These are phyloP conservation scores for Aspergillus neoniger DNA, from an alignment of 2,329 filamentous ascomycete genomes.

Conservation along the genomic window DNA sequence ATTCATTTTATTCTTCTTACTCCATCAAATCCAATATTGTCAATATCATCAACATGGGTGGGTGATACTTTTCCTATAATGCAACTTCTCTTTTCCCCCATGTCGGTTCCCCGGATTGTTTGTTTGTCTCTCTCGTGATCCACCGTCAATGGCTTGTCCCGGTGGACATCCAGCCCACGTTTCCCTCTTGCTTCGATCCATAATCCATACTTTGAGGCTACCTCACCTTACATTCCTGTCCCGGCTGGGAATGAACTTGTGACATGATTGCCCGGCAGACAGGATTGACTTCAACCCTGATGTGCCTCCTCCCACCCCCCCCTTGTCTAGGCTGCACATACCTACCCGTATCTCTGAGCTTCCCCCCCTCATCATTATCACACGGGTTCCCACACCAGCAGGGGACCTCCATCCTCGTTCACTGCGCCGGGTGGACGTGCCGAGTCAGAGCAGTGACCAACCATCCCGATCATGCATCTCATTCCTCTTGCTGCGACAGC, in stretches of 20 bases:
- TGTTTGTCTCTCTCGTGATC: conserved; percentile 10
- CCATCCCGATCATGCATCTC: background rate
- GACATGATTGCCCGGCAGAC: background rate
- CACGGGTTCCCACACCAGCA: conserved; percentile 1
- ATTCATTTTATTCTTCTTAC: conserved; percentile 1
- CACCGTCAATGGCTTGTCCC: conserved; percentile 14
- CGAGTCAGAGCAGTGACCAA: background rate
- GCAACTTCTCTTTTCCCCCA: conserved; percentile 18
- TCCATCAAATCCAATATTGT: conserved; percentile 11
- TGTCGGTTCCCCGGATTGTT: conserved; percentile 1
- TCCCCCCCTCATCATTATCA: background rate
- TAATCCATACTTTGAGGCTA: background rate
- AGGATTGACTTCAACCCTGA: background rate
- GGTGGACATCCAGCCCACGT: background rate
- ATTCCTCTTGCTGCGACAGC: conserved; percentile 1
- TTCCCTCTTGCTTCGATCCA: background rate
- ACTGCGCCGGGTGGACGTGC: background rate
- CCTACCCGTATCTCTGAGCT: background rate
- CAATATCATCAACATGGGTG: conserved; percentile 27
- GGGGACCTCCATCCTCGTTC: background rate
- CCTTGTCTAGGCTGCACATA: background rate
- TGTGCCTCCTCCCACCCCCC: background rate
- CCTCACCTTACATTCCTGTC: background rate
- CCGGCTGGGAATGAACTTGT: background rate
- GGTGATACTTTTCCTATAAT: conserved; percentile 16